Evolutionary conservation across 495 filamentous ascomycete genomes (phyloP), one percentile per base, ranked within the genome.

Genomic region (Talaromyces nanjingensis): DNA sequence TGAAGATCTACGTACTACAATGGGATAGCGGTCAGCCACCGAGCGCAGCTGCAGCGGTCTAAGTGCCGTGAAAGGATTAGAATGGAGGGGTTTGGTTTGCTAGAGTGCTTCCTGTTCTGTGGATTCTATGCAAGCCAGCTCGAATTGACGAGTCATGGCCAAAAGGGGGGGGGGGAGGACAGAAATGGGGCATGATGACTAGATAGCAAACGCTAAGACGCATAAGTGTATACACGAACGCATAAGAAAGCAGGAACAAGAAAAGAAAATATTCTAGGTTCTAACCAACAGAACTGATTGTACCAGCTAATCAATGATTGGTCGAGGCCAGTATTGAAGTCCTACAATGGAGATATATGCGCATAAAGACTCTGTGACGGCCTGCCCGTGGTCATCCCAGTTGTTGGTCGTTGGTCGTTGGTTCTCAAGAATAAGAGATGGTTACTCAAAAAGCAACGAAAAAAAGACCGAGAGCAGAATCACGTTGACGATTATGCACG

Each of bases 1-100:
- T 56, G 53, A 56, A 56, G 53, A 56, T 56, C 53, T 56, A 56
- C 53, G 53, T 56, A 56, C 24, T 29, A 56, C 27, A 18, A 56
- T 56, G 53, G 53, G 53, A 25, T 29, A 22, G 53, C 53, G 53
- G 53, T 56, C 24, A 56, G 53, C 53, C 53, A 27, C 53, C 11
- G 14, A 29, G 20, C 24, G 45, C 45, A 20, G 37, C n/a, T 49
- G 45, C 45, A 49, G 45, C 45, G 45, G 45, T 4, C 45, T 8
- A 4, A 49, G n/a, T 49, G 45, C 45, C 45, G n/a, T 49, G 45
- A 49, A 20, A 18, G 45, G 45, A 7, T 8, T 49, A 49, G 45
- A 8, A 20, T 49, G 45, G 45, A 49, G 45, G 45, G 45, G 45
- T 12, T 49, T 49, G 45, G 45, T 49, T 9, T 49, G 2, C 18